Percentiles rank a stretch among this genome's conserved stretches.
Conservation (phyloP, 2,329 filamentous ascomycete species). For the Penicillium concentricum region DNA sequence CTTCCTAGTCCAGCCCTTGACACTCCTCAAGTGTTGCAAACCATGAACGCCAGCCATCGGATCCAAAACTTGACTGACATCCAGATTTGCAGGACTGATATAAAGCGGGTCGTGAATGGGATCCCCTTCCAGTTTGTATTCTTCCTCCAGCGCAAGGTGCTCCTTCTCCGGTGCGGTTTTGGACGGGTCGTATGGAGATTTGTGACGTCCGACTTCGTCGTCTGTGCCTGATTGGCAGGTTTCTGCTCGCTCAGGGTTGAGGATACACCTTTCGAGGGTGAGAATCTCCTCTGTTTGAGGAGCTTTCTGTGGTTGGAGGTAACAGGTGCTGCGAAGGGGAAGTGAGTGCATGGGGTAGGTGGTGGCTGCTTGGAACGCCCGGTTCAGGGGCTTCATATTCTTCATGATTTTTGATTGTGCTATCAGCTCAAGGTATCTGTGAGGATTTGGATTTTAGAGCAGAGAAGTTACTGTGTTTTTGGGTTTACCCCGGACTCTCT, state of each 20-base stretch:
- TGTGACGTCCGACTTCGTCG: slow-evolving; percentile 27
- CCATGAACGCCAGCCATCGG: slow-evolving; percentile 18
- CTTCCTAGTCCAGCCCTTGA: slow-evolving; percentile 27
- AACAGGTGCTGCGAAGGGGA: neutral
- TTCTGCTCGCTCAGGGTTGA: slow-evolving; percentile 21
- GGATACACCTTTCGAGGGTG: slow-evolving; percentile 16
- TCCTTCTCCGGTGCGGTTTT: slow-evolving; percentile 23
- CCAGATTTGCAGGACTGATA: slow-evolving; percentile 25
- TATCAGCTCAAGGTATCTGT: neutral
- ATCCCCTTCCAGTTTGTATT: slow-evolving; percentile 23
- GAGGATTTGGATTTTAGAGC: neutral
- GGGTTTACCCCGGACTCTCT: neutral
- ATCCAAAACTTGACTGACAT: slow-evolving; percentile 21
- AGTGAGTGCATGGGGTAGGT: neutral
- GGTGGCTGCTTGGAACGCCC: neutral
- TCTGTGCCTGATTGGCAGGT: slow-evolving; percentile 28
- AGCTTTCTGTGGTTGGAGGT: neutral
- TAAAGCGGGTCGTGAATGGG: slow-evolving; percentile 20
- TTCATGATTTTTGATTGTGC: neutral
- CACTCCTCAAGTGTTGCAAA: slow-evolving; percentile 19
- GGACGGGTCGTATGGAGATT: slow-evolving; percentile 27
- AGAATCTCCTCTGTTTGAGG: neutral
- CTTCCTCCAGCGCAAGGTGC: slow-evolving; percentile 19
- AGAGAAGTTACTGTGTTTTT: neutral
- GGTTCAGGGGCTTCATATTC: neutral